A percentile compares a stretch with the other conserved stretches of the same genome.
Evolutionary conservation across 805 yeast genomes (phyloP).

Genomic region (Monosporozyma unispora): DNA sequence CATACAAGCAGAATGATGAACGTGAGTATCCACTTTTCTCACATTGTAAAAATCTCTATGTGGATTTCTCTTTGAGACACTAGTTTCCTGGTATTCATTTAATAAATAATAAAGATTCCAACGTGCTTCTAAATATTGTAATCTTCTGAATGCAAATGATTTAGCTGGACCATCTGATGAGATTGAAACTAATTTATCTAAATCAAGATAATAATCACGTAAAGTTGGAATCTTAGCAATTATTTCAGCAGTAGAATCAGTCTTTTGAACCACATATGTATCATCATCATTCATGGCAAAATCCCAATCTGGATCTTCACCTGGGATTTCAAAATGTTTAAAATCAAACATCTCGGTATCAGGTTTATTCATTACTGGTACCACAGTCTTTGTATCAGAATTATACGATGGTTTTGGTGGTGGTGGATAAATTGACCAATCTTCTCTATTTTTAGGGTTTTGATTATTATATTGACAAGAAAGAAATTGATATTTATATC

Average conservation of each 20-base stretch:
- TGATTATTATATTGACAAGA: slow-evolving; percentile 66
- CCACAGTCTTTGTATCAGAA: slow-evolving; percentile 45
- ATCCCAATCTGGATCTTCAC: slow-evolving; percentile 44
- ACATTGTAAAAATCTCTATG: slow-evolving; percentile 64
- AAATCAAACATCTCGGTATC: slow-evolving; percentile 38
- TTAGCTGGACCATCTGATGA: slow-evolving; percentile 95
- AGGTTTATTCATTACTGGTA: slow-evolving; percentile 32
- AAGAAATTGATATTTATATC: slow-evolving; percentile 63
- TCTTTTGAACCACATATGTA: slow-evolving; percentile 52
- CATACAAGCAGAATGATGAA: slow-evolving; percentile 98
- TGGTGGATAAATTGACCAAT: slow-evolving; percentile 81
- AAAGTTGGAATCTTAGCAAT: slow-evolving; percentile 68
- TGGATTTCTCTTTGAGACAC: slow-evolving; percentile 84
- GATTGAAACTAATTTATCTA: slow-evolving; percentile 60
- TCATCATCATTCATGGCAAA: slow-evolving; percentile 51
- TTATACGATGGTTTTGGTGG: slow-evolving; percentile 92
- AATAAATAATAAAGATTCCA: slow-evolving; percentile 86
- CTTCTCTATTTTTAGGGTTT: slow-evolving; percentile 72
- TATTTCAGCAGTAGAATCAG: slow-evolving; percentile 27
- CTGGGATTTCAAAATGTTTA: slow-evolving; percentile 36
- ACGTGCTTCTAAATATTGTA: slow-evolving; percentile 90
- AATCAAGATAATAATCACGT: slow-evolving; percentile 75
- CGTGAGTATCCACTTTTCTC: slow-evolving; percentile 63
- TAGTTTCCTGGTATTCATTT: slow-evolving; percentile 87
- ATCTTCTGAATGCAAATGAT: slow-evolving; percentile 87